Percentiles rank a stretch among this genome's conserved stretches.
These are phyloP conservation scores for Fusarium buharicum DNA, from an alignment of 2,329 filamentous ascomycete species.

Conservation along the genomic window DNA sequence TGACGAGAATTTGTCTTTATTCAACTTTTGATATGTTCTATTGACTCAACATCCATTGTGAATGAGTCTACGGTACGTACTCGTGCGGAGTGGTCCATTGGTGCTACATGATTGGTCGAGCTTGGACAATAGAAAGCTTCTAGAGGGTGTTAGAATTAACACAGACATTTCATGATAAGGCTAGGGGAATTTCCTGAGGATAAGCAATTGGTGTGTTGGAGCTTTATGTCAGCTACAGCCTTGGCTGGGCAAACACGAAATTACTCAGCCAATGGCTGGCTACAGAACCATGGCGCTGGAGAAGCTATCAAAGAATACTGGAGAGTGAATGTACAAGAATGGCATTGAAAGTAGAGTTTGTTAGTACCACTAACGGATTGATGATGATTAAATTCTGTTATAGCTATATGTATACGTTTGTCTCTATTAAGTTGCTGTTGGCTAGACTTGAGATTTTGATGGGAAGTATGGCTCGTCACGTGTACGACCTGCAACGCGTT, in stretches of 20 bases:
- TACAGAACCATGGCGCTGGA: neutral
- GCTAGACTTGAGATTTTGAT: no score
- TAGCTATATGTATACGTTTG: neutral
- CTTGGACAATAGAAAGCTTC: constrained; percentile 23
- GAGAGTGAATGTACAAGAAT: constrained; percentile 2
- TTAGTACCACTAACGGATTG: constrained; percentile 7
- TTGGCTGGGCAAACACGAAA: neutral
- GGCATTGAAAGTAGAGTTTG: constrained; percentile 19
- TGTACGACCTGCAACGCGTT: neutral
- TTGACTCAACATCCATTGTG: constrained; percentile 39
- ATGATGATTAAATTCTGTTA: neutral
- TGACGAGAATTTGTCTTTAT: constrained; percentile 17
- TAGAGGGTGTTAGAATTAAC: constrained; percentile 15
- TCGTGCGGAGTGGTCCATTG: constrained; percentile 29
- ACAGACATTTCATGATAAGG: constrained; percentile 18
- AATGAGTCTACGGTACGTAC: constrained; percentile 33
- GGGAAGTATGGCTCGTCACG: neutral
- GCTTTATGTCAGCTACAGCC: neutral
- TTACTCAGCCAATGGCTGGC: neutral
- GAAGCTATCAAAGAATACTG: neutral
- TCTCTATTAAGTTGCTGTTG: neutral
- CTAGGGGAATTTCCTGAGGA: neutral
- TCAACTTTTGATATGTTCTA: constrained; percentile 31
- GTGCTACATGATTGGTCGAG: constrained; percentile 39
- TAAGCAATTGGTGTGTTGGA: neutral